Evolutionary conservation across 2,329 filamentous ascomycete species (phyloP).

Genomic region (Blastomyces gilchristii): DNA sequence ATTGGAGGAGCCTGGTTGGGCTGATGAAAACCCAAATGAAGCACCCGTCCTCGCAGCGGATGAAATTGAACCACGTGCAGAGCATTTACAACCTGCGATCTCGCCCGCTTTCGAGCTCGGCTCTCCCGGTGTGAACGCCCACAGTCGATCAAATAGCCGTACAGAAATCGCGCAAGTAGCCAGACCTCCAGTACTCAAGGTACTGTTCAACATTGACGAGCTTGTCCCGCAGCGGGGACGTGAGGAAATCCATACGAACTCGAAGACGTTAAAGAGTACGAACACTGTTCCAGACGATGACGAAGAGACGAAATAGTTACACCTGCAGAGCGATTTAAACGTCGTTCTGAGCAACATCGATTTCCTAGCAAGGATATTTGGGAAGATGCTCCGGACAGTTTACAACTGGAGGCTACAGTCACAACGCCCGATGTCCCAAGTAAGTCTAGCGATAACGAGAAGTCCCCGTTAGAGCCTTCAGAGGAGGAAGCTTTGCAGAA

Average conservation of each 20-base stretch:
- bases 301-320: constrained; percentile 44
- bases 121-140: constrained; percentile 41
- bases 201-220: constrained; percentile 43
- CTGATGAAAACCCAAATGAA: constrained; percentile 48
- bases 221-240: constrained; percentile 44
- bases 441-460: constrained; percentile 29
- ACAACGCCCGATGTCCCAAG: constrained; percentile 61
- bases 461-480: constrained; percentile 33
- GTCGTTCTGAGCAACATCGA: constrained; percentile 45
- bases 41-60: constrained; percentile 82
- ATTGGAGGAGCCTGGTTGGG: constrained; percentile 27
- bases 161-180: constrained; percentile 56
- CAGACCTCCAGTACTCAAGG: constrained; percentile 54
- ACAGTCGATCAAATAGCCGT: constrained; percentile 45
- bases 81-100: constrained; percentile 67
- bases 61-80: constrained; percentile 61
- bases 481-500: constrained; percentile 41
- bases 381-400: constrained; percentile 87
- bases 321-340: constrained; percentile 46
- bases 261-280: constrained; percentile 86
- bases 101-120: constrained; percentile 51
- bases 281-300: constrained; percentile 79
- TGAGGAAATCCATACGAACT: constrained; percentile 52
- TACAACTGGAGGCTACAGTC: constrained; percentile 67
- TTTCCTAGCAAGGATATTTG: constrained; percentile 96